phyloP scores from a whole-genome alignment of 2,329 filamentous ascomycete species.

The Aphanocladium album region DNA sequence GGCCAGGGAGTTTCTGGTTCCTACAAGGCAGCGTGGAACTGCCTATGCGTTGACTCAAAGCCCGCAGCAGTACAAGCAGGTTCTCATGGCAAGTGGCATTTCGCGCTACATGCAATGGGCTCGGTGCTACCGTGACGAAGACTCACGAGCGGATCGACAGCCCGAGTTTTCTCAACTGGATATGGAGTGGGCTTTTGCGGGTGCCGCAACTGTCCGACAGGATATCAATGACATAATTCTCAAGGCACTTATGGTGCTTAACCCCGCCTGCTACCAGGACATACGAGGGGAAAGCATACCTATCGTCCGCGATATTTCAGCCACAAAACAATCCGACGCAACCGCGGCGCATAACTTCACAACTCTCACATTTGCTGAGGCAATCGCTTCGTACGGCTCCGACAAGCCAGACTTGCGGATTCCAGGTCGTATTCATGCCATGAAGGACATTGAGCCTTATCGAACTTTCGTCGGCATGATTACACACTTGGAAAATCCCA shows the following conservation, averaged over 20 bases:
- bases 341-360: constrained; percentile 28
- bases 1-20: constrained; percentile 89
- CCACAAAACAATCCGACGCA: neutral
- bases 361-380: constrained; percentile 32
- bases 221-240: constrained; percentile 33
- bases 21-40: constrained; percentile 67
- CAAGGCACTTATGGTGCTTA: constrained; percentile 23
- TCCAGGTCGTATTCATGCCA: constrained; percentile 56
- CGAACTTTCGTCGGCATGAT: constrained; percentile 70
- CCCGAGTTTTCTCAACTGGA: constrained; percentile 92
- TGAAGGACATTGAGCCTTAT: constrained; percentile 55
- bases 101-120: constrained; percentile 86
- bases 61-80: constrained; percentile 97
- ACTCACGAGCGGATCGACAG: constrained; percentile 84
- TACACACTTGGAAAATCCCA: constrained; percentile 59
- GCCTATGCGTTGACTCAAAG: constrained; percentile 94
- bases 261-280: constrained; percentile 57
- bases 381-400: constrained; percentile 75
- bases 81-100: constrained; percentile 88
- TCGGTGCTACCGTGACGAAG: constrained; percentile 91
- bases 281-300: constrained; percentile 37
- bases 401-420: constrained; percentile 92
- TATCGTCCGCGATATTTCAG: constrained; percentile 23
- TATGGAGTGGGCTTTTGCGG: constrained; percentile 86
- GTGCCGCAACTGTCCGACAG: constrained; percentile 33